A percentile compares a stretch with the other conserved stretches of the same genome.
These are phyloP conservation scores for Phytophthora hybrid DNA, from an alignment of 352 stramenopile species.

Conservation along the genomic window DNA sequence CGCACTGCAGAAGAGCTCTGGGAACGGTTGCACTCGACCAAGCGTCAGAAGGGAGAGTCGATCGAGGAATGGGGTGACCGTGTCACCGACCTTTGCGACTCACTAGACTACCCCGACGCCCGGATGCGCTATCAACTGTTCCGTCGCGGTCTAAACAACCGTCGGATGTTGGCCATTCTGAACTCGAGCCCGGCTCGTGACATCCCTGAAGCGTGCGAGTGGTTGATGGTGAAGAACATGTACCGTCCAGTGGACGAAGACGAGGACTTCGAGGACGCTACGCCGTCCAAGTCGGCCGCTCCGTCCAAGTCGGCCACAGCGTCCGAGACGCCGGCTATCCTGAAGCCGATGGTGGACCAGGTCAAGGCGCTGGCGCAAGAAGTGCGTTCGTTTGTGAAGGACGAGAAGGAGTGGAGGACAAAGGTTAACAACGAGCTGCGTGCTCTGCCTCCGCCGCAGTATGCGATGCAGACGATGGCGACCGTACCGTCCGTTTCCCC, in stretches of 20 bases:
- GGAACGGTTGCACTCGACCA: background rate
- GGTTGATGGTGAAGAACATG: slow-evolving; percentile 9
- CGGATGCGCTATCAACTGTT: slow-evolving; percentile 6
- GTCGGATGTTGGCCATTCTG: background rate
- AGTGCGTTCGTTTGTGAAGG: background rate
- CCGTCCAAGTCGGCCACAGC: fast-evolving
- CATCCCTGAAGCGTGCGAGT: slow-evolving; percentile 6
- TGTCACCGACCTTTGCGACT: slow-evolving; percentile 2
- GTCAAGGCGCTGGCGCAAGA: background rate
- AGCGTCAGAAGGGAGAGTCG: background rate
- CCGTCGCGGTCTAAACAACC: background rate
- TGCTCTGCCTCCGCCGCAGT: background rate
- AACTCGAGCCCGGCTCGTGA: background rate
- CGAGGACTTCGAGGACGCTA: background rate
- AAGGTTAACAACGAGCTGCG: background rate
- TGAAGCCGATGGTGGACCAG: background rate
- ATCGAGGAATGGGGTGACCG: slow-evolving; percentile 15
- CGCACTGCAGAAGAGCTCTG: background rate
- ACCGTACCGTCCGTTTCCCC: background rate
- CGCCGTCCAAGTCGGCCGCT: background rate
- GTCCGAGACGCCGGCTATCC: background rate
- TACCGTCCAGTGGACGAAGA: background rate
- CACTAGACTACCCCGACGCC: background rate
- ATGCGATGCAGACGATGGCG: background rate
- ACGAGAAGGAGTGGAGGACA: background rate